Conservation (phyloP, 192 early-diverging fungal genomes). For the Chytriomyces sp. region DNA sequence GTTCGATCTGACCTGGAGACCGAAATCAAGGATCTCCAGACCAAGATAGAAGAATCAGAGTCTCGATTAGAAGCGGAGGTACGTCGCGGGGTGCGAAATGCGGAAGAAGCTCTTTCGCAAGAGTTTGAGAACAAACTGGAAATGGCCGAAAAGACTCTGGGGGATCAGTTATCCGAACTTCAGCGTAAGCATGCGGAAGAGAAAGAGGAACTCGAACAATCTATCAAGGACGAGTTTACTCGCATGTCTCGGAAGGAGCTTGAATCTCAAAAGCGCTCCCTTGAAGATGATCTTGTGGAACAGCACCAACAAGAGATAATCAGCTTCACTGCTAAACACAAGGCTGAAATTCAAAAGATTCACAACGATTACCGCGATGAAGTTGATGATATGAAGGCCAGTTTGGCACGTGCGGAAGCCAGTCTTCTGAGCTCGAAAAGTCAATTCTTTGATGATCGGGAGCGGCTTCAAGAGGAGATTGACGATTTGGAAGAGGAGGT, state of each 20-base stretch:
- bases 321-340: slow-evolving; percentile 12
- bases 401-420: slow-evolving; percentile 35
- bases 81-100: slow-evolving; percentile 13
- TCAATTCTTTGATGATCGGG: slow-evolving; percentile 45
- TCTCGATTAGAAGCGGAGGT: slow-evolving; percentile 7
- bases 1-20: slow-evolving; percentile 7
- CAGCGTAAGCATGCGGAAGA: slow-evolving; percentile 24
- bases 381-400: slow-evolving; percentile 24
- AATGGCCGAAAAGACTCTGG: slow-evolving; percentile 11
- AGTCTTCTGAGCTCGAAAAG: slow-evolving; percentile 34
- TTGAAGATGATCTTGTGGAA: not conserved
- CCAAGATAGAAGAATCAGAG: not conserved
- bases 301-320: slow-evolving; percentile 1
- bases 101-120: slow-evolving; percentile 10
- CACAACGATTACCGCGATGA: slow-evolving; percentile 11
- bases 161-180: slow-evolving; percentile 16
- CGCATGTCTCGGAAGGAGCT: slow-evolving; percentile 2
- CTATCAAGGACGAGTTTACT: slow-evolving; percentile 10
- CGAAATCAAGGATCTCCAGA: not conserved
- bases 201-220: slow-evolving; percentile 15
- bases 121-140: slow-evolving; percentile 3
- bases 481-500: slow-evolving; percentile 36
- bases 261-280: not conserved
- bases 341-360: slow-evolving; percentile 21
- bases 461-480: slow-evolving; percentile 46